Evolutionary conservation across 139 green algal species (phyloP).

Genomic region (Pleodorina starrii): DNA sequence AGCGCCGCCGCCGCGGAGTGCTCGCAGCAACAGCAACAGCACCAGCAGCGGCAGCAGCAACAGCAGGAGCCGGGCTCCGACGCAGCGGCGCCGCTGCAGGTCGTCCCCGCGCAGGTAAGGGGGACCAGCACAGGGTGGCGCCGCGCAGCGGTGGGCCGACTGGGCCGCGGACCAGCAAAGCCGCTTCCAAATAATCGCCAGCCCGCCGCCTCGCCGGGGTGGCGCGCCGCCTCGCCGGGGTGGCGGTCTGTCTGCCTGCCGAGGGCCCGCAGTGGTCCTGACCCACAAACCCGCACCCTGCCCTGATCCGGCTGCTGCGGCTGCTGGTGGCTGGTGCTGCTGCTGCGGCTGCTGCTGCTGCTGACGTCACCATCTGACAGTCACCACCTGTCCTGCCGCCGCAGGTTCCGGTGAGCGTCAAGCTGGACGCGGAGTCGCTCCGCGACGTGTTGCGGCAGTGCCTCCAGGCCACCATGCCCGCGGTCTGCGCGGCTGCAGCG

Average conservation of each 20-base stretch:
- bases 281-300: too few relatives aligned
- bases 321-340: background rate
- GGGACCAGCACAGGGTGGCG: too few relatives aligned
- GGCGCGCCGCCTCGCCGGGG: too few relatives aligned
- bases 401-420: conserved; percentile 16
- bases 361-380: too few relatives aligned
- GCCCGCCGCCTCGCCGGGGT: too few relatives aligned
- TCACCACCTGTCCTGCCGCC: too few relatives aligned
- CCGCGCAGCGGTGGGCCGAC: too few relatives aligned
- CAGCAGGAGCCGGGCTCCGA: background rate
- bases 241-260: too few relatives aligned
- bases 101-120: background rate
- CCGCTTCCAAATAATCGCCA: too few relatives aligned
- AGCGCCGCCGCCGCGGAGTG: too few relatives aligned
- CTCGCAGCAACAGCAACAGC: background rate
- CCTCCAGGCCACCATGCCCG: conserved; percentile 6
- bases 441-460: conserved; percentile 27
- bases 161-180: too few relatives aligned
- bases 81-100: background rate
- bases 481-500: background rate
- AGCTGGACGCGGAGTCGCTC: background rate
- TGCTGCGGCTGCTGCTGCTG: background rate
- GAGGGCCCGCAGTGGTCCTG: too few relatives aligned
- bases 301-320: background rate
- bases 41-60: background rate